Evolutionary conservation across 2,329 filamentous ascomycete genomes (phyloP), one percentile per base, ranked within the genome.

Genomic region (Pleomassaria siparia): DNA sequence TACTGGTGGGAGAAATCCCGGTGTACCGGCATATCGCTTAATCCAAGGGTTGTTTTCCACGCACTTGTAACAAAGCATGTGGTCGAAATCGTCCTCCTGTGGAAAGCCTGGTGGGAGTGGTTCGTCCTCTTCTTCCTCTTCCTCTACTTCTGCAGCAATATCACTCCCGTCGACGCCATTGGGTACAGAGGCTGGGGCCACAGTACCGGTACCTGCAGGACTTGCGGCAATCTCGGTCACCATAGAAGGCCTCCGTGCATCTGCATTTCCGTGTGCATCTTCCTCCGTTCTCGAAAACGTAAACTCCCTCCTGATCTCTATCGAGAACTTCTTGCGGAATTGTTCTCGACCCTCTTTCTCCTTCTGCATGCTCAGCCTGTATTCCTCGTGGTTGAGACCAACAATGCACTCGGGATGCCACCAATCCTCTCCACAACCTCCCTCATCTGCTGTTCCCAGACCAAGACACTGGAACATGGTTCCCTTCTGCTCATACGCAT

Each of bases 391-490:
- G 0, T 86, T 84, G 58, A 95, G 74, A 5, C 91, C 91, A 40
- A 96, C 83, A 7, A 97, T 75, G 66, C 92, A 97, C 53, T 94
- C 91, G 0, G 92, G 90, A 73, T 97, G 92, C 80, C 90, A 97
- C 92, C 92, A 97, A 66, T 97, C 92, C 73, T 97, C 92, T 11
- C 92, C 92, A 71, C 92, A 97, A 4, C 91, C 92, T 13, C 91
- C 91, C 1, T 86, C 85, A 56, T 92, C 87, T 11, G 82, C 79
- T 0, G 84, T 87, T 1, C 90, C 91, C 1, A 97, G 76, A 0
- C 92, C 92, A 2, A 97, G 71, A 66, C 94, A 99, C 70, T 99
- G 94, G 60, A 95, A 99, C 94, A 99, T 99, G 30, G 91, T 97
- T 0, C 92, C 92, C 60, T 92, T 95, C 68, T 99, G 91, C 66